Evolutionary conservation across 352 stramenopile genomes (phyloP).

Genomic region (Globisporangium lucens): DNA sequence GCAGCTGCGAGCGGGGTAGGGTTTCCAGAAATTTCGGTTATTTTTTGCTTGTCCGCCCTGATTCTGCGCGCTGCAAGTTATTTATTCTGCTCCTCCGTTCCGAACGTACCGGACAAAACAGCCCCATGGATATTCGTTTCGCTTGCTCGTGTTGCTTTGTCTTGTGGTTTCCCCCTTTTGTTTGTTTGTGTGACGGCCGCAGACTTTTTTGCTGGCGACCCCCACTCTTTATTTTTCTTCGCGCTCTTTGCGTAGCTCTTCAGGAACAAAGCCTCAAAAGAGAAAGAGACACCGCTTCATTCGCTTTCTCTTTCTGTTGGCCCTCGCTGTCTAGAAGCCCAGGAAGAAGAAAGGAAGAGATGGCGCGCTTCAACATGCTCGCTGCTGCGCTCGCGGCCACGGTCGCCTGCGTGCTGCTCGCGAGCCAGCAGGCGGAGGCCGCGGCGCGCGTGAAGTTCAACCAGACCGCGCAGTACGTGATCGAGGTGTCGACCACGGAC

Average conservation of each 20-base stretch:
- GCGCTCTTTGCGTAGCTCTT: conserved; percentile 9
- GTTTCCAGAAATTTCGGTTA: neutral
- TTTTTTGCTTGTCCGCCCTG: neutral
- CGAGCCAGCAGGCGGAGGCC: conserved; percentile 8
- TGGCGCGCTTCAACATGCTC: conserved; percentile 10
- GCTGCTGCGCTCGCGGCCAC: neutral
- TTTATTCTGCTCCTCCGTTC: neutral
- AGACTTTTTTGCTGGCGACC: neutral
- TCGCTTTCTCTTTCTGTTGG: neutral
- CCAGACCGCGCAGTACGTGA: conserved; percentile 59
- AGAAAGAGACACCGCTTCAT: neutral
- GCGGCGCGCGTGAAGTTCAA: conserved; percentile 54
- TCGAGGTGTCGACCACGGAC: conserved; percentile 67
- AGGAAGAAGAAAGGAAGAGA: neutral
- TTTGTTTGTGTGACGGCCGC: neutral
- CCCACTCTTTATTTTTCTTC: conserved; percentile 20
- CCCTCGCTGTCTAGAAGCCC: neutral
- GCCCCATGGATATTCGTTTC: neutral
- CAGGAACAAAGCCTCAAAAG: neutral
- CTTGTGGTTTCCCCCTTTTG: neutral
- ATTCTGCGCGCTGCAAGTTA: neutral
- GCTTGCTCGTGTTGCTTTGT: neutral
- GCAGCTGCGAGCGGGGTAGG: neutral
- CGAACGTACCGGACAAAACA: too few relatives aligned
- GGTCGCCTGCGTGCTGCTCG: conserved; percentile 20